These are phyloP conservation scores for Podospora sp. DNA, from an alignment of 495 filamentous ascomycete species.

Conservation along the genomic window DNA sequence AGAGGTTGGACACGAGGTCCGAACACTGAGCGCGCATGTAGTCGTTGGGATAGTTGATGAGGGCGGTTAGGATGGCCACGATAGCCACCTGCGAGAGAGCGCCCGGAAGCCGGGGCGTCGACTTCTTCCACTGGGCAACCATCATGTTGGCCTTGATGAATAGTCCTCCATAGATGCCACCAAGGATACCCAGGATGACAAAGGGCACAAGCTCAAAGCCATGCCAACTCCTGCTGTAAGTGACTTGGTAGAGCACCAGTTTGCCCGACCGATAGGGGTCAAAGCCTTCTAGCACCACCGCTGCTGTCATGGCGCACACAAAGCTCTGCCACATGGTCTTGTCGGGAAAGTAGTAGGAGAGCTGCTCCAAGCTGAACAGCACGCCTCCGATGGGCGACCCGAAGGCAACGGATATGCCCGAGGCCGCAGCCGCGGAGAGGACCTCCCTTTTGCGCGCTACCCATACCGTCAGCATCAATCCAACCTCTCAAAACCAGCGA, in stretches of 20 bases:
- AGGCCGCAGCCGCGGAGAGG: constrained; percentile 89
- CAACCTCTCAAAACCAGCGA: not conserved
- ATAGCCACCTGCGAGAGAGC: constrained; percentile 76
- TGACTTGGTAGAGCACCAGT: constrained; percentile 95
- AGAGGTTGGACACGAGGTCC: constrained; percentile 88
- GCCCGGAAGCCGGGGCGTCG: constrained; percentile 57
- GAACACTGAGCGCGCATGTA: constrained; percentile 93
- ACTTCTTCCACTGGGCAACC: constrained; percentile 79
- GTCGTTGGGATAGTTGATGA: constrained; percentile 92
- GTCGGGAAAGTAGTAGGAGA: constrained; percentile 98
- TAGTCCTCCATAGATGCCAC: constrained; percentile 88
- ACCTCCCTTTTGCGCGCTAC: constrained; percentile 91
- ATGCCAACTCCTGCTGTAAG: constrained; percentile 90
- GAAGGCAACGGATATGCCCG: constrained; percentile 96
- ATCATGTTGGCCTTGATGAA: constrained; percentile 95
- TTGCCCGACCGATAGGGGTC: constrained; percentile 97
- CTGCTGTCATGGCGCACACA: constrained; percentile 97
- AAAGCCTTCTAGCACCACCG: constrained; percentile 86
- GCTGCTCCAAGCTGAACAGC: constrained; percentile 91
- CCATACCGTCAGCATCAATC: constrained; percentile 23
- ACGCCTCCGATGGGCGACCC: constrained; percentile 95
- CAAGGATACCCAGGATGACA: constrained; percentile 80
- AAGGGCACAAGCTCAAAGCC: constrained; percentile 93
- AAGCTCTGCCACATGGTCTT: constrained; percentile 99
- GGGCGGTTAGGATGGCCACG: constrained; percentile 75